Conservation (phyloP, 192 early-diverging fungal species). For the Umbelopsis sp. region DNA sequence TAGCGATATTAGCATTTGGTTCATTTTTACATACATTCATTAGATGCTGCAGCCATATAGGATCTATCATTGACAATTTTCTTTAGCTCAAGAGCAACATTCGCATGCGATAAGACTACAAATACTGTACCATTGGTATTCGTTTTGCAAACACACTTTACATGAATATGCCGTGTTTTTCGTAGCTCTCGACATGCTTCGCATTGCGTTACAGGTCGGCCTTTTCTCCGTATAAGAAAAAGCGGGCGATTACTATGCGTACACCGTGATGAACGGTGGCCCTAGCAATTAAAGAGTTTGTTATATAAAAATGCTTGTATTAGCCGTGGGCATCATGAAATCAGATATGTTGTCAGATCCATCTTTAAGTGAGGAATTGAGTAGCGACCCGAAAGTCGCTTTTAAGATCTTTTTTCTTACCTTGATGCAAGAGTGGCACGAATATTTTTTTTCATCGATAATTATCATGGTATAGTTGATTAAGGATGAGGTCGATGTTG, state of each 20-base stretch:
- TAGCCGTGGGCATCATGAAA: neutral
- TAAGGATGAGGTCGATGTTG: too few species aligned
- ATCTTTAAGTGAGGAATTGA: neutral
- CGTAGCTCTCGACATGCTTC: constrained; percentile 17
- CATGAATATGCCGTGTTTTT: neutral
- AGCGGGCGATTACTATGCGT: constrained; percentile 14
- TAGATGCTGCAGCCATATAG: too few species aligned
- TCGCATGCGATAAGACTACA: neutral
- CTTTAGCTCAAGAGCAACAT: neutral
- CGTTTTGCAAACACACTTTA: constrained; percentile 10
- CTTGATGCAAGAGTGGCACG: constrained; percentile 4
- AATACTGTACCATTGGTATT: neutral
- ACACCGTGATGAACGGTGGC: constrained; percentile 22
- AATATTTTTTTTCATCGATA: constrained; percentile 7
- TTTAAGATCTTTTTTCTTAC: neutral
- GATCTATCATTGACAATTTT: neutral
- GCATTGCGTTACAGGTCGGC: constrained; percentile 12
- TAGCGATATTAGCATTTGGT: too few species aligned
- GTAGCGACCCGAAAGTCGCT: too few species aligned
- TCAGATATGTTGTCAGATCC: too few species aligned
- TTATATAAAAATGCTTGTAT: neutral
- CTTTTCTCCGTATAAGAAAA: constrained; percentile 14
- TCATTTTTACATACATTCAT: too few species aligned
- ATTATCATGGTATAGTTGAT: neutral
- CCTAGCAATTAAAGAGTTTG: neutral